Evolutionary conservation across 2,329 filamentous ascomycete species (phyloP).

Genomic region (Calonectria hawksworthii): DNA sequence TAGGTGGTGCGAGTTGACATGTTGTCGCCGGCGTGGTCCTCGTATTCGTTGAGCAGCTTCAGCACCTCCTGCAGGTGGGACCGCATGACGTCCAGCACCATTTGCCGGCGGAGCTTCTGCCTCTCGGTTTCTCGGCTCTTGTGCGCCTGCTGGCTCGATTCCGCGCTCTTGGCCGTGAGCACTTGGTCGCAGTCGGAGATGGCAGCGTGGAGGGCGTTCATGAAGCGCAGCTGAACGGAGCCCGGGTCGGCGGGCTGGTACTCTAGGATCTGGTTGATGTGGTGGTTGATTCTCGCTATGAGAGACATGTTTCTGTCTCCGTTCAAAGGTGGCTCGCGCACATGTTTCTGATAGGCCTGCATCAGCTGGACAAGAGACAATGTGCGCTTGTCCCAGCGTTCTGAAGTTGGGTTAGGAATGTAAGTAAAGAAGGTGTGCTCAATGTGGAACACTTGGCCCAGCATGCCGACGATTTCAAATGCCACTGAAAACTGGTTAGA

Average conservation of each 20-base stretch:
- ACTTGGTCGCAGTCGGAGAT: conserved; percentile 59
- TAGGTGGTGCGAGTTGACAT: conserved; percentile 40
- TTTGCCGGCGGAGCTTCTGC: conserved; percentile 48
- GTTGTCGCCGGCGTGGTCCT: conserved; percentile 47
- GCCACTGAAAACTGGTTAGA: conserved; percentile 57
- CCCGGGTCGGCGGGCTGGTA: conserved; percentile 33
- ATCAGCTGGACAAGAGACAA: conserved; percentile 60
- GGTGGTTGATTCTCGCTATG: conserved; percentile 41
- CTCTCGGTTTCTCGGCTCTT: conserved; percentile 30
- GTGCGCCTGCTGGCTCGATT: conserved; percentile 9
- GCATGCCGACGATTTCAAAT: conserved; percentile 72
- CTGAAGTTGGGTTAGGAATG: conserved; percentile 69
- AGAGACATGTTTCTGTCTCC: conserved; percentile 40
- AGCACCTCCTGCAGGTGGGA: conserved; percentile 65
- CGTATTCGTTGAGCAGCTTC: conserved; percentile 58
- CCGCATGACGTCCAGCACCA: conserved; percentile 62
- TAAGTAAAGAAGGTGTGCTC: conserved; percentile 64
- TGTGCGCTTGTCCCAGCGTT: conserved; percentile 66
- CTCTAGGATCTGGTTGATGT: conserved; percentile 43
- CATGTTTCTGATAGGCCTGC: conserved; percentile 52
- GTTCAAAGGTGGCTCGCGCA: conserved; percentile 40
- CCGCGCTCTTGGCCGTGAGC: conserved; percentile 51
- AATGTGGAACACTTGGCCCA: conserved; percentile 65
- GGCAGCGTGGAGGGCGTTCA: conserved; percentile 57
- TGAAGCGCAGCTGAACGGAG: conserved; percentile 48